These are phyloP conservation scores for Gamsiella multidivaricata DNA, from an alignment of 192 early-diverging fungal genomes.

Conservation along the genomic window DNA sequence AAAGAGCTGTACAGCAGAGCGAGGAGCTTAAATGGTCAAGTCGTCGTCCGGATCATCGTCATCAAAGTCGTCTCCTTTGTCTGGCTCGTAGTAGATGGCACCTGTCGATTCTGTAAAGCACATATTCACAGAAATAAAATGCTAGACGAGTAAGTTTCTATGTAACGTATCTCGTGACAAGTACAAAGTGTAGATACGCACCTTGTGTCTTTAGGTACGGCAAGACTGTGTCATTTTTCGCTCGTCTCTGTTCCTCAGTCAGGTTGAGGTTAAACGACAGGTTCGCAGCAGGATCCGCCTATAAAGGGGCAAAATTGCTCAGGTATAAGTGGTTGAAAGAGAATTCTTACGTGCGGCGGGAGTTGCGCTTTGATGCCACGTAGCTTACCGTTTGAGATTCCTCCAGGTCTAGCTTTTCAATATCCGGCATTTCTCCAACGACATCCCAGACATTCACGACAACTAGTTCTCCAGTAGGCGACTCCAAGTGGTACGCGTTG, in stretches of 20 bases:
- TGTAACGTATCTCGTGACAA: neutral
- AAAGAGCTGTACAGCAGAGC: no score
- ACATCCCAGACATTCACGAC: slow-evolving; percentile 40
- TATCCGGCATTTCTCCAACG: slow-evolving; percentile 46
- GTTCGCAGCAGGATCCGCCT: slow-evolving; percentile 77
- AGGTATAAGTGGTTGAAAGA: neutral
- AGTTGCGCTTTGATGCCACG: no score
- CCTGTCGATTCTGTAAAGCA: slow-evolving; percentile 49
- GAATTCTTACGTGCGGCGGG: no score
- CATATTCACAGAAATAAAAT: neutral
- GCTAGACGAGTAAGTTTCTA: neutral
- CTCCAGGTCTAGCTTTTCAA: slow-evolving; percentile 44
- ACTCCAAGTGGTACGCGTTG: slow-evolving; percentile 46
- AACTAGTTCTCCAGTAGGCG: slow-evolving; percentile 29
- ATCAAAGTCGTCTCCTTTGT: slow-evolving; percentile 91
- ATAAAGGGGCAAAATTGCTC: slow-evolving; percentile 4
- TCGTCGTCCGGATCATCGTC: slow-evolving; percentile 93
- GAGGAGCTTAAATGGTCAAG: slow-evolving; percentile 78
- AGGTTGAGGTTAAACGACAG: slow-evolving; percentile 87
- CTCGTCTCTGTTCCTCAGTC: slow-evolving; percentile 84
- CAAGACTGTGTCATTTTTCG: slow-evolving; percentile 79
- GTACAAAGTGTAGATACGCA: slow-evolving; percentile 20
- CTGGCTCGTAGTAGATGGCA: slow-evolving; percentile 84
- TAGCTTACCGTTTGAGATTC: slow-evolving; percentile 43
- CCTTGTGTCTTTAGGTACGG: slow-evolving; percentile 82